Base-by-base conservation (phyloP, 768 basidiomycete genomes). In the Fibroporia radiculosa region DNA sequence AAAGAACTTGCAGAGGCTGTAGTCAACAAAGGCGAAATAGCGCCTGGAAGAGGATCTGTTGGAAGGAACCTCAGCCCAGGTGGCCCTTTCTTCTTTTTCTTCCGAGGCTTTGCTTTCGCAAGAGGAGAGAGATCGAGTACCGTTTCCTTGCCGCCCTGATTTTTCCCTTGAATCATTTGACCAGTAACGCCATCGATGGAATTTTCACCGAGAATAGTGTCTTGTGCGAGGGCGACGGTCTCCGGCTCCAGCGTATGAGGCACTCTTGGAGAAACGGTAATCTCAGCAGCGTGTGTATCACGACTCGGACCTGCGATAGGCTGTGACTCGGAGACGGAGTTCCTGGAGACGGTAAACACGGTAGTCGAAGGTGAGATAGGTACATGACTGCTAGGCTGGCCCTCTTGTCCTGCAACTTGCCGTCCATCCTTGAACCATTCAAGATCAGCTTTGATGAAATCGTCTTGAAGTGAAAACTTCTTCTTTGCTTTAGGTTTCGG, bases 381-480 rank as follows among this genome's bases (percentile, higher is more conserved):
- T n/a, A 33, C 16, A 24, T 6, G 13, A n/a, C 36, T 28, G 37
- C 44, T 20, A 33, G 14, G 29, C 19, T 16, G 7, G 37, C 4
- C 20, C 23, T 42, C 47, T 27, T 26, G 42, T 38, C 16, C 19
- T 14, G 25, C 44, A 39, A 19, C 32, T 49, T 35, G 34, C 34
- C 16, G 34, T 35, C 20, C 7, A 16, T 48, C 32, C 44, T 45
- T 25, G 34, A 19, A 58, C 54, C 54, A 55, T 20, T 47, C 41
- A 1, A 55, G 39, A 22, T 58, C 56, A 0, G 48, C 52, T 22
- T 48, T 22, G 40, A 58, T 43, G 40, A 48, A 55, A 39, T 53
- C 56, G 12, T 47, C 44, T 4, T 43, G 39, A 16, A 35, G 44
- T 23, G 38, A 20, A n/a, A 27, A 28, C 25, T 39, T 44, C 43